Conservation (phyloP, 2,329 filamentous ascomycete species). For the Botrytis medusae region DNA sequence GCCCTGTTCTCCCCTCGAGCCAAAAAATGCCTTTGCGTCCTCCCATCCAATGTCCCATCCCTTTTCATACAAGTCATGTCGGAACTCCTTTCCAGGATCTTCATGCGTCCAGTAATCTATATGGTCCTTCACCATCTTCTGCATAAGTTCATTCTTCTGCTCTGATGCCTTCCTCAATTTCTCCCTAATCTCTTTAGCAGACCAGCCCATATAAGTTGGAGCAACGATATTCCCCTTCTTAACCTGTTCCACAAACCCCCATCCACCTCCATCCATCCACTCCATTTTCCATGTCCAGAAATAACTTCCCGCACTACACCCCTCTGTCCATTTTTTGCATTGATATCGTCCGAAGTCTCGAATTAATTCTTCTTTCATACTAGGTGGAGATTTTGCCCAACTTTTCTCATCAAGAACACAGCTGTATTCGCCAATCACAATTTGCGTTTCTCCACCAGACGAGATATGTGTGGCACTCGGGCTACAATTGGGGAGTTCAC, state of each 20-base stretch:
- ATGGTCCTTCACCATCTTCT: conserved; percentile 46
- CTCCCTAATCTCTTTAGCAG: conserved; percentile 41
- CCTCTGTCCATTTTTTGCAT: conserved; percentile 46
- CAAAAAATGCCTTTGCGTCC: conserved; percentile 55
- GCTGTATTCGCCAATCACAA: conserved; percentile 58
- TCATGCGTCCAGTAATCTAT: conserved; percentile 50
- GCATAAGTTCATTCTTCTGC: conserved; percentile 42
- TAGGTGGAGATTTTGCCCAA: conserved; percentile 47
- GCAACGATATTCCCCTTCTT: conserved; percentile 46
- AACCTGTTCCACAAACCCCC: conserved; percentile 56
- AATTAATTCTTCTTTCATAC: conserved; percentile 45
- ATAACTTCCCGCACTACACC: conserved; percentile 52
- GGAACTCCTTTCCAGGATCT: conserved; percentile 47
- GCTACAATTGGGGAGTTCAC: conserved; percentile 45
- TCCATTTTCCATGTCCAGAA: conserved; percentile 63
- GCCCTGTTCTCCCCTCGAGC: conserved; percentile 41
- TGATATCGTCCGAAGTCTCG: conserved; percentile 51
- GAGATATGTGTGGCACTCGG: conserved; percentile 38
- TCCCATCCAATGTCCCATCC: conserved; percentile 57
- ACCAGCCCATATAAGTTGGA: conserved; percentile 43
- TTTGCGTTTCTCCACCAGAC: conserved; percentile 47
- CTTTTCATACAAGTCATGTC: conserved; percentile 54
- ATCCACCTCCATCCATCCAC: conserved; percentile 61
- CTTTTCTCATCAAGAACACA: conserved; percentile 54
- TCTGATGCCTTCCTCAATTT: conserved; percentile 44